Conservation (phyloP, 2,329 filamentous ascomycete genomes). For the Calonectria henricotiae region DNA sequence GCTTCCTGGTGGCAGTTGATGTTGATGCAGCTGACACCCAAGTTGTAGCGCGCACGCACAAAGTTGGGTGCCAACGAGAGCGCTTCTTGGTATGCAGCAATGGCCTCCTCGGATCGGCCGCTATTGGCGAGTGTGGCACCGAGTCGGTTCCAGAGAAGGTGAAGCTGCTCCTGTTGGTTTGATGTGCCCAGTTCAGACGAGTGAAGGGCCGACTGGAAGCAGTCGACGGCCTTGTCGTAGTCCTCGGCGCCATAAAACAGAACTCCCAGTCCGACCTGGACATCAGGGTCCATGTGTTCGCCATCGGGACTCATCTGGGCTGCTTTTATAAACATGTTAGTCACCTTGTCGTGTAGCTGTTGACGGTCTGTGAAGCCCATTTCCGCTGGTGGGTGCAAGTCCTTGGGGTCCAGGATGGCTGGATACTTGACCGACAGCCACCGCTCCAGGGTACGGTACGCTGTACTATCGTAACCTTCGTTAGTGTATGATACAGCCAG, state of each 20-base stretch:
- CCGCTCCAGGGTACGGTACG: constrained; percentile 95
- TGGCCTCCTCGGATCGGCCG: constrained; percentile 94
- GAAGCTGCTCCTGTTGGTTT: constrained; percentile 89
- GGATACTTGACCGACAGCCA: constrained; percentile 98
- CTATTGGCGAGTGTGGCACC: constrained; percentile 97
- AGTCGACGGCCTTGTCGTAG: constrained; percentile 98
- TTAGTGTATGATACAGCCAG: constrained; percentile 98
- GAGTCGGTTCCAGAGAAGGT: constrained; percentile 97
- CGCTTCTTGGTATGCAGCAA: constrained; percentile 95
- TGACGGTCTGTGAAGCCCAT: constrained; percentile 96
- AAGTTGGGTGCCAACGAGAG: constrained; percentile 94
- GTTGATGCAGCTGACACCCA: constrained; percentile 97
- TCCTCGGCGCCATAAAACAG: constrained; percentile 98
- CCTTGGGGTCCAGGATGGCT: constrained; percentile 80
- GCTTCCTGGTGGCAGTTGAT: constrained; percentile 96
- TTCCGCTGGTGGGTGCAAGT: constrained; percentile 83
- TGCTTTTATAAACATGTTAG: constrained; percentile 90
- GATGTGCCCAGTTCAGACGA: constrained; percentile 87
- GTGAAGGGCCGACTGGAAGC: constrained; percentile 93
- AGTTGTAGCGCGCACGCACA: constrained; percentile 95
- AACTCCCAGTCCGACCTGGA: constrained; percentile 96
- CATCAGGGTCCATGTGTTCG: constrained; percentile 97
- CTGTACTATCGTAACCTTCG: constrained; percentile 97
- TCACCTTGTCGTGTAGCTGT: constrained; percentile 90
- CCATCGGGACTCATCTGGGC: constrained; percentile 93